Evolutionary conservation across 148 eudicot species (phyloP).

Genomic region (Persicaria tinctoria): DNA sequence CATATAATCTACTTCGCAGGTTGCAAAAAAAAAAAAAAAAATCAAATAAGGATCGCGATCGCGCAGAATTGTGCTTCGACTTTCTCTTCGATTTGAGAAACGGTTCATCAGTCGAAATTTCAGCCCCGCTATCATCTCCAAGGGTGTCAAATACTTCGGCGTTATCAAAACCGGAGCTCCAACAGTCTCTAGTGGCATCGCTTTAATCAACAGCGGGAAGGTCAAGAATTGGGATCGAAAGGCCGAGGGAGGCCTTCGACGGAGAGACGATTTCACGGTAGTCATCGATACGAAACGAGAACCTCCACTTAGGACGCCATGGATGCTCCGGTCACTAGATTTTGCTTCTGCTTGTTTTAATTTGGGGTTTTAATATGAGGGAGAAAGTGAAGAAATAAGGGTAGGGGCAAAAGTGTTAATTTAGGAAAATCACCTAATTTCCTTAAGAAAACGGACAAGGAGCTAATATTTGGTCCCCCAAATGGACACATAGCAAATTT

Average conservation of each 20-base stretch:
- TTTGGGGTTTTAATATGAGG: no score
- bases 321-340: no score
- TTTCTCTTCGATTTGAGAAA: conserved; percentile 17
- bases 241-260: conserved; percentile 14
- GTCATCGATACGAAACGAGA: conserved; percentile 26
- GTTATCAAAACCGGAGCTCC: conserved; percentile 41
- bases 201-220: conserved; percentile 31
- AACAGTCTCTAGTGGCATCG: conserved; percentile 8
- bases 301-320: not conserved
- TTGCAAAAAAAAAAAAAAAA: no score
- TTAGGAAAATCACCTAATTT: no score
- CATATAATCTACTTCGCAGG: no score
- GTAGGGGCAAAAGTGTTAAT: no score
- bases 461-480: no score
- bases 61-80: conserved; percentile 13
- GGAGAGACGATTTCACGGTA: conserved; percentile 41
- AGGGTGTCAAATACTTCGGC: conserved; percentile 38
- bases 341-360: no score
- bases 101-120: conserved; percentile 31
- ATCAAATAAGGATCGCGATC: not conserved
- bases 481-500: no score
- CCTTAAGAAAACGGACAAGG: no score
- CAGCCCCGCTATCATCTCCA: conserved; percentile 25
- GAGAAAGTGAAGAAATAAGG: no score
- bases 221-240: conserved; percentile 59